Evolutionary conservation across 495 filamentous ascomycete genomes (phyloP).

Genomic region (Neurospora pannonica): DNA sequence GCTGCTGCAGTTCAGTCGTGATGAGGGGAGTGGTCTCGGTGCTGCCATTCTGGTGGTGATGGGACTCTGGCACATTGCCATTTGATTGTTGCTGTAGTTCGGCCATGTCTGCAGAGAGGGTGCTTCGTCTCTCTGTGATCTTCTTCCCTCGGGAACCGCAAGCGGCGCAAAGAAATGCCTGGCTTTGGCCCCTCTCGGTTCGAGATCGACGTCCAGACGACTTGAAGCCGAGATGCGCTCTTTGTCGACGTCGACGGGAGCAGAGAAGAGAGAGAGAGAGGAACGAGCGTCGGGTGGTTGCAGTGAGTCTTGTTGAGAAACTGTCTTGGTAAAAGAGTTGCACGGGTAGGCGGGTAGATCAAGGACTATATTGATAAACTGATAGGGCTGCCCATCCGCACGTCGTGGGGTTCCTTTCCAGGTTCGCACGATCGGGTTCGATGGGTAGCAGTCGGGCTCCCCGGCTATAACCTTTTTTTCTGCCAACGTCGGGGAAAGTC

Average conservation of each 20-base stretch:
- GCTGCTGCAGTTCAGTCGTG: slow-evolving; percentile 11
- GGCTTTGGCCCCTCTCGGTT: neutral
- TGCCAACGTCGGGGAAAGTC: neutral
- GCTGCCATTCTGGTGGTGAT: neutral
- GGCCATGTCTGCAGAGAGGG: neutral
- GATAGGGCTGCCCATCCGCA: neutral
- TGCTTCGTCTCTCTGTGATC: neutral
- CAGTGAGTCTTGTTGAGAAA: neutral
- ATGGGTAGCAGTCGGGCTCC: neutral
- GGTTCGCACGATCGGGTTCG: neutral
- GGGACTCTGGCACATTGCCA: neutral
- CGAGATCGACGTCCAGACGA: neutral
- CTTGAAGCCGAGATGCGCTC: neutral
- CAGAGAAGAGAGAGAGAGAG: neutral
- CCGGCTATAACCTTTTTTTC: neutral
- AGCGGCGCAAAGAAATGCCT: neutral
- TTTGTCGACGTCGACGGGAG: neutral
- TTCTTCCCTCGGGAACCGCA: neutral
- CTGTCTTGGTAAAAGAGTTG: neutral
- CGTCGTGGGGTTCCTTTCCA: neutral
- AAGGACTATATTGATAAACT: neutral
- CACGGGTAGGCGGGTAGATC: neutral
- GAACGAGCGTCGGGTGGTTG: neutral
- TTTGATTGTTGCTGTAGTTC: neutral
- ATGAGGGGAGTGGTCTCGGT: neutral